Evolutionary conservation across 176 grass and related monocot genomes (phyloP).

Genomic region (Poa annua): DNA sequence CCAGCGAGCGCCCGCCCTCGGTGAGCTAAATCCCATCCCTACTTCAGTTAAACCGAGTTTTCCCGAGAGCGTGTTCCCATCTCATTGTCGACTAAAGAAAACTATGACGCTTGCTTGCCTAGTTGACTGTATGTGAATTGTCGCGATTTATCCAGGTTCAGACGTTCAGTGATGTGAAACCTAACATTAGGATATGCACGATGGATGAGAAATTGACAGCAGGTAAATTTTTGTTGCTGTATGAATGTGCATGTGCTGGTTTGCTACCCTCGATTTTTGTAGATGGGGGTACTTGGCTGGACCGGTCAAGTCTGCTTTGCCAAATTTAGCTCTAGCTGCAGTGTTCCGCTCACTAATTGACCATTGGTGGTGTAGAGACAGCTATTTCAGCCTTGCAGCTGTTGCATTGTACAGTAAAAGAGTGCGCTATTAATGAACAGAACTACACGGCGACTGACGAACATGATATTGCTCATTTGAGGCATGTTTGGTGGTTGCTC

Average conservation of each 20-base stretch:
- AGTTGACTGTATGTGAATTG: not conserved
- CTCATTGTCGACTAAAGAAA: not conserved
- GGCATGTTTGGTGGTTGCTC: slow-evolving; percentile 6
- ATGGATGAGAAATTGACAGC: not conserved
- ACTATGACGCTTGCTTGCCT: not conserved
- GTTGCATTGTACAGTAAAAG: not conserved
- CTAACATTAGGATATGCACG: not conserved
- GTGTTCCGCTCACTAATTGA: not conserved
- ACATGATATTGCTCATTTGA: slow-evolving; percentile 6
- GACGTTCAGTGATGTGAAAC: not conserved
- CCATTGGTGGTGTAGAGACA: not conserved
- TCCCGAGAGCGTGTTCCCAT: not conserved
- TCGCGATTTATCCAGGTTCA: not conserved
- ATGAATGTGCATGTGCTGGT: not conserved
- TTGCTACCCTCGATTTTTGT: not conserved
- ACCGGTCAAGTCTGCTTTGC: not conserved
- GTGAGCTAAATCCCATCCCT: slow-evolving; percentile 13
- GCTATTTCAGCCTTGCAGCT: not conserved
- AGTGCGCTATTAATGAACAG: not conserved
- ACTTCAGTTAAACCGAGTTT: not conserved
- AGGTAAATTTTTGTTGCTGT: not conserved
- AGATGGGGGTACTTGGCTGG: not conserved
- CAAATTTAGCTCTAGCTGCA: not conserved
- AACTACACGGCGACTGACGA: not conserved
- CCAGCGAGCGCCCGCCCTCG: not conserved